These are phyloP conservation scores for Epichloe sibirici DNA, from an alignment of 2,329 filamentous ascomycete genomes.

Conservation along the genomic window DNA sequence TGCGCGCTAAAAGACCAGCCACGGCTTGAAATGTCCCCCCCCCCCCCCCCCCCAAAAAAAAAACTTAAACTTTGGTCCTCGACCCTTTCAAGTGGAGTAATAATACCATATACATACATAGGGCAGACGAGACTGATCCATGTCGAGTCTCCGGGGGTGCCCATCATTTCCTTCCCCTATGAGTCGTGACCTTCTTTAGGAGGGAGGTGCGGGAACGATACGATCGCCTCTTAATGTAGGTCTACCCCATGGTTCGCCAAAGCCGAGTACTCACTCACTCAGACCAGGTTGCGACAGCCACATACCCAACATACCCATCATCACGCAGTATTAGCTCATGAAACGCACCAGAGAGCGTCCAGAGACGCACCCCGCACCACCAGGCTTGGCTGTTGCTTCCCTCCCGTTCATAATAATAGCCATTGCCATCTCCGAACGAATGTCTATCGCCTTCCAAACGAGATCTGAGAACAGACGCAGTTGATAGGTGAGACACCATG, in stretches of 20 bases:
- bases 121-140: no score
- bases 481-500: not conserved
- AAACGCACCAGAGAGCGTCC: not conserved
- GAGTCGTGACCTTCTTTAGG: not conserved
- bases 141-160: not conserved
- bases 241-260: conserved; percentile 4
- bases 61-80: not conserved
- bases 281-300: conserved; percentile 4
- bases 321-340: not conserved
- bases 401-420: not conserved
- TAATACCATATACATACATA: no score
- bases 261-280: conserved; percentile 3
- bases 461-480: not conserved
- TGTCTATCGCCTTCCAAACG: not conserved
- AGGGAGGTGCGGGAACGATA: conserved; percentile 20
- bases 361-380: not conserved
- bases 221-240: conserved; percentile 13
- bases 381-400: not conserved
- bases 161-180: not conserved
- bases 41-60: not conserved
- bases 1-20: not conserved
- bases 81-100: no score
- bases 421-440: not conserved
- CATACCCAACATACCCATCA: not conserved
- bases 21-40: not conserved